Percentiles rank a stretch among this genome's conserved stretches.
Conservation (phyloP, 495 filamentous ascomycete genomes). For the Elaphomyces granulatus region DNA sequence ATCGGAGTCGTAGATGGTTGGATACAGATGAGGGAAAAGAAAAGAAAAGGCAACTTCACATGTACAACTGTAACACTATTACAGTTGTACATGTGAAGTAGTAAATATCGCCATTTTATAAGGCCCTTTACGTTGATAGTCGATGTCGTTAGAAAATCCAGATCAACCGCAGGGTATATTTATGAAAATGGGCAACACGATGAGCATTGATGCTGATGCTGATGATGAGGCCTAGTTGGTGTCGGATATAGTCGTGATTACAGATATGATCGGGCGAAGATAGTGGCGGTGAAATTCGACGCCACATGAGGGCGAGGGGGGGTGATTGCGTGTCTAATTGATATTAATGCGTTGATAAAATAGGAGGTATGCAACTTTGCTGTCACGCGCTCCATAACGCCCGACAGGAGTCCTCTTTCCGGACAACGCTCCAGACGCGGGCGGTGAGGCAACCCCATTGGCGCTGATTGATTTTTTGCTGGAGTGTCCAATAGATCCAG, state of each 20-base stretch:
- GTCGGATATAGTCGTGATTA: no score
- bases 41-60: background rate
- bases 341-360: constrained; percentile 68
- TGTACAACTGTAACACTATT: no score
- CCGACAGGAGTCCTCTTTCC: constrained; percentile 45
- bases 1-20: no score
- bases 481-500: constrained; percentile 26
- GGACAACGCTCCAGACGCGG: constrained; percentile 26
- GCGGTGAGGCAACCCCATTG: constrained; percentile 45
- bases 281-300: background rate
- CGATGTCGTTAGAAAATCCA: background rate
- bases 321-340: background rate
- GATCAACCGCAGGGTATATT: background rate
- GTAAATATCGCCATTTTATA: background rate
- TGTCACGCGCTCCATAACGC: constrained; percentile 68
- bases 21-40: background rate
- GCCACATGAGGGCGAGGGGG: background rate
- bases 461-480: constrained; percentile 54
- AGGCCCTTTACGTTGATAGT: background rate
- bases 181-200: no score
- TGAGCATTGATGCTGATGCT: no score
- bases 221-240: no score
- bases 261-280: no score
- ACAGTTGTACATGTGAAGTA: no score
- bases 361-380: constrained; percentile 90